Evolutionary conservation across 2,329 filamentous ascomycete species (phyloP), one percentile per base, ranked within the genome.

Genomic region (Nemania serpens): DNA sequence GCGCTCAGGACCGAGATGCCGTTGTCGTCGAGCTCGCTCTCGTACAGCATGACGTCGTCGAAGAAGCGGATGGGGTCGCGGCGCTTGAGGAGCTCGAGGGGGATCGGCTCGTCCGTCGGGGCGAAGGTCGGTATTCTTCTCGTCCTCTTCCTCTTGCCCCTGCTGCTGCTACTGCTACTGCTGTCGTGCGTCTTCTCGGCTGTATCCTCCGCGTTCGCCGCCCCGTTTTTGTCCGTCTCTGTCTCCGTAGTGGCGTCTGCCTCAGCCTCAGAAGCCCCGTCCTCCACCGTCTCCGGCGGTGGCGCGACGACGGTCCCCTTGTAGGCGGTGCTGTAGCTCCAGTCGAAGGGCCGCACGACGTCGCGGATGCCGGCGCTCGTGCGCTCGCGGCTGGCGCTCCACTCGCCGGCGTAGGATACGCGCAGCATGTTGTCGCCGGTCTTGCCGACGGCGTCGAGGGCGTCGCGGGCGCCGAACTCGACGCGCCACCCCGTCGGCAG

Each of bases 21-120:
- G 73, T 99, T 99, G 76, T 99, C 95, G 62, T 97, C 95, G 48
- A 99, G 85, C 80, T 99, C 95, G 78, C 96, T 96, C 79, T 99
- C 95, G 75, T 96, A 99, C 49, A 99, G 83, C 69, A 97, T 88
- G 41, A 99, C 92, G 70, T 98, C 93, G 78, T 98, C 94, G 74
- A 96, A 96, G 82, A 98, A 97, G 5, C 96, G 79, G 66, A 99
- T 99, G 0, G 95, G 95, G 74, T 99, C 95, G 13, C 91, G 90
- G 34, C 91, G 86, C 74, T 90, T 92, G 52, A 99, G 84, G 43
- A 98, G 84, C 69, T 94, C 91, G 58, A 97, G 83, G 4, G 95
- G 93, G 64, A 99, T 95, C 57, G 82, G 70, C 55, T 75, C 74
- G 4, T 72, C 68, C 5, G 76, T 74, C 4, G 74, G 72, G 12